Percentiles rank a stretch among this genome's conserved stretches.
These are phyloP conservation scores for Fusarium pseudocircinatum DNA, from an alignment of 2,329 filamentous ascomycete species.

Conservation along the genomic window DNA sequence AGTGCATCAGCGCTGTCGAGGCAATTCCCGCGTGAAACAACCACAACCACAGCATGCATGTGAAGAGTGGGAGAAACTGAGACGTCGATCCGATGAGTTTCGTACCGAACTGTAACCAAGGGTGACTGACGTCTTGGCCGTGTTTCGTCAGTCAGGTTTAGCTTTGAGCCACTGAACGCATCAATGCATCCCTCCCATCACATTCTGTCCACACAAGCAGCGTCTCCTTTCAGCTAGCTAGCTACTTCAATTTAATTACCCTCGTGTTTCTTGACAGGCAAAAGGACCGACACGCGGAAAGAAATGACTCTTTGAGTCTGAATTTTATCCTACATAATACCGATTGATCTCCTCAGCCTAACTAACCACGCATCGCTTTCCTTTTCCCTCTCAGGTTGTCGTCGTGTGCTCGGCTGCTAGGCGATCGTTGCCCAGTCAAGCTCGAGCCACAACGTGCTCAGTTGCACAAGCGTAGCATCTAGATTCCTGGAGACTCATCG, in stretches of 20 bases:
- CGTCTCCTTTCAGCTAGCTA: background rate
- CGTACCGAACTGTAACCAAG: background rate
- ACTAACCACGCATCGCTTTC: constrained; percentile 10
- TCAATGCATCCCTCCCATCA: constrained; percentile 18
- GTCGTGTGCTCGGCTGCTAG: constrained; percentile 13
- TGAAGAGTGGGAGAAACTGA: constrained; percentile 5
- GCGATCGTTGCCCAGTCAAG: constrained; percentile 29
- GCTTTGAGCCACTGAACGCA: constrained; percentile 41
- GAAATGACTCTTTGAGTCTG: background rate
- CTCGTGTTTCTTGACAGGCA: background rate
- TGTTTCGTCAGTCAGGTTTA: constrained; percentile 33
- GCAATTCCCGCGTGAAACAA: constrained; percentile 18
- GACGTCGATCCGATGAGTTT: constrained; percentile 19
- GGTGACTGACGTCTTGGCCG: constrained; percentile 36
- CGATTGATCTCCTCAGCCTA: constrained; percentile 1
- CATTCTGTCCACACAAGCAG: background rate
- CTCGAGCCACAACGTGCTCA: constrained; percentile 25
- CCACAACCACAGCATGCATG: constrained; percentile 23
- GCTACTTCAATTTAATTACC: background rate
- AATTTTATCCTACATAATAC: constrained; percentile 1
- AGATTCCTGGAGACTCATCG: constrained; percentile 24
- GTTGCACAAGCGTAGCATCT: constrained; percentile 35
- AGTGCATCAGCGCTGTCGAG: background rate
- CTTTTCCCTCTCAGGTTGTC: constrained; percentile 6
- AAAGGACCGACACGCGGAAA: background rate